A percentile compares a stretch with the other conserved stretches of the same genome.
phyloP scores from a whole-genome alignment of 257 asterid genomes.

The Ballota nigra region DNA sequence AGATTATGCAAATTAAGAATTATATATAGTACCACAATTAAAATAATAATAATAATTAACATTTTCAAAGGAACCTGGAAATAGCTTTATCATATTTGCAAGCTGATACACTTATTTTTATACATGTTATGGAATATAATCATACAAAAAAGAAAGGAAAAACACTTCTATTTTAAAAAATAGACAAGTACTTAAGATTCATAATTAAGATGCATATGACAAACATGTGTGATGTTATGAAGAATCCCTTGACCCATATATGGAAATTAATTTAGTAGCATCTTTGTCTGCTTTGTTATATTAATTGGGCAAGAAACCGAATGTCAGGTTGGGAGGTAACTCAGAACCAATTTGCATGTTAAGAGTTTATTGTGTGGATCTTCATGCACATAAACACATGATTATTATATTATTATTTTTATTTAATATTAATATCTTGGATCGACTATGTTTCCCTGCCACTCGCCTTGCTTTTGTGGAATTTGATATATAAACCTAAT shows the following conservation, averaged over 20 bases:
- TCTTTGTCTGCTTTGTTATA: constrained; percentile 9
- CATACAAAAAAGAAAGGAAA: too few species aligned
- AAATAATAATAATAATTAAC: too few species aligned
- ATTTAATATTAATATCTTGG: constrained; percentile 21
- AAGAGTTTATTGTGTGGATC: constrained; percentile 10
- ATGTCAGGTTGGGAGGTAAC: constrained; percentile 31
- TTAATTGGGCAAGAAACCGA: background rate
- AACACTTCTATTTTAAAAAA: background rate
- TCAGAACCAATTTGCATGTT: constrained; percentile 26
- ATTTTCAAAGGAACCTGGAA: too few species aligned
- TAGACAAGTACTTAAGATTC: background rate
- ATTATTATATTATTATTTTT: background rate
- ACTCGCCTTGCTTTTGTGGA: background rate
- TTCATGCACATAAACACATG: background rate
- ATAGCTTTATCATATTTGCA: too few species aligned
- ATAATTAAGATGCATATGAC: constrained; percentile 2
- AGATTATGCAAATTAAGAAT: too few species aligned
- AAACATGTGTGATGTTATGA: constrained; percentile 23
- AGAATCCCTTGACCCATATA: background rate
- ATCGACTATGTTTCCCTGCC: constrained; percentile 26
- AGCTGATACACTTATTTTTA: too few species aligned
- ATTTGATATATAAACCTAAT: background rate
- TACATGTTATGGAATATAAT: too few species aligned
- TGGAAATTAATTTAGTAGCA: constrained; percentile 20
- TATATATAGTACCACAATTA: too few species aligned